Evolutionary conservation across 2,329 filamentous ascomycete species (phyloP).

Genomic region (Neofusicoccum umdonicola): DNA sequence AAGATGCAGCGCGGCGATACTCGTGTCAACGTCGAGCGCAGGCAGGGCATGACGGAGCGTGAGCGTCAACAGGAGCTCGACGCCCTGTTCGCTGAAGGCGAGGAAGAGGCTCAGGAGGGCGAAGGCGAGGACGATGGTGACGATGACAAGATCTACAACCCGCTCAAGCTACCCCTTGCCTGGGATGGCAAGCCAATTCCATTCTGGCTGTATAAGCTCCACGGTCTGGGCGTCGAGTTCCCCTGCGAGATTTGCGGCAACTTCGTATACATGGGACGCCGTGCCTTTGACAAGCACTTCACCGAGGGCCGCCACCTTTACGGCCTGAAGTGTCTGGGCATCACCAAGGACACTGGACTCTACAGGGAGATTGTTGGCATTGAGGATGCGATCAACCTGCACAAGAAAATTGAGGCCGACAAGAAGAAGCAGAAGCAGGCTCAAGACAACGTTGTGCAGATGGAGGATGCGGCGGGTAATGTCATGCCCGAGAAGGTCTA

Average conservation of each 20-base stretch:
- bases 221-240: constrained; percentile 92
- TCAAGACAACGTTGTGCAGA: constrained; percentile 86
- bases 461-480: constrained; percentile 97
- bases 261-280: constrained; percentile 96
- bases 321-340: constrained; percentile 88
- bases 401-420: constrained; percentile 89
- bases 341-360: constrained; percentile 69
- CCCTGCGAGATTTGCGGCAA: constrained; percentile 88
- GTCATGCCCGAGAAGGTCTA: constrained; percentile 99
- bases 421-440: constrained; percentile 73
- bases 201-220: constrained; percentile 93
- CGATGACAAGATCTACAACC: constrained; percentile 90
- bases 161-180: constrained; percentile 87
- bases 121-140: constrained; percentile 65
- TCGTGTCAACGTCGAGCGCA: constrained; percentile 89
- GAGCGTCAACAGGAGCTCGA: constrained; percentile 93
- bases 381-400: constrained; percentile 80
- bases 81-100: constrained; percentile 68
- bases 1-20: constrained; percentile 86
- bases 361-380: constrained; percentile 95
- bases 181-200: constrained; percentile 98
- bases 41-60: constrained; percentile 94
- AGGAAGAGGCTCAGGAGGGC: constrained; percentile 47
- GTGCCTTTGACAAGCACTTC: constrained; percentile 98
- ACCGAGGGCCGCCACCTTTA: constrained; percentile 91